Conservation (phyloP, 2,329 filamentous ascomycete species). For the Stagonosporopsis chrysanthemi region DNA sequence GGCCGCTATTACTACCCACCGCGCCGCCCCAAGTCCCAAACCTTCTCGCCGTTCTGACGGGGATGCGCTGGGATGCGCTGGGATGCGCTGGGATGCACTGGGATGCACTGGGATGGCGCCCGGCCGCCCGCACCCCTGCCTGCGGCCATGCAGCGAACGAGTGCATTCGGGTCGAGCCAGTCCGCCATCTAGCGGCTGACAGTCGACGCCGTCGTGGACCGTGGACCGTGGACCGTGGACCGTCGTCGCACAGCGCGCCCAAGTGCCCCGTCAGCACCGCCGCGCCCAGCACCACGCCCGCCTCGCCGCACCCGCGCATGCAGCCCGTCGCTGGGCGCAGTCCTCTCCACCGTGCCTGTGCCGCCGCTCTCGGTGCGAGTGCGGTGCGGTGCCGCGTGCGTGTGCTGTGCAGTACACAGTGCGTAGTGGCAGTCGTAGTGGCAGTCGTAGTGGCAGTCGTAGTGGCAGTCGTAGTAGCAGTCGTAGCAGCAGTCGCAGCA, state of each 20-base stretch:
- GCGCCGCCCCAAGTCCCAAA: conserved; percentile 35
- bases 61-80: too few relatives aligned
- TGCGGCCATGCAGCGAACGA: conserved; percentile 27
- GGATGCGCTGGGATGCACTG: conserved; percentile 27
- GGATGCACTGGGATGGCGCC: background rate
- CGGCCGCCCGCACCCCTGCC: conserved; percentile 24
- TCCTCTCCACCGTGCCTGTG: background rate
- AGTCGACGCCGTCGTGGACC: too few relatives aligned
- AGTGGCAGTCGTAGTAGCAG: too few relatives aligned
- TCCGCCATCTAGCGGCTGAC: conserved; percentile 23
- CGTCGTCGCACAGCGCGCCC: too few relatives aligned
- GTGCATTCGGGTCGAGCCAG: conserved; percentile 31
- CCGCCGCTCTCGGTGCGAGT: background rate
- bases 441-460: too few relatives aligned
- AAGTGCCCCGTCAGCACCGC: background rate
- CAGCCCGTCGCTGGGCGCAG: conserved; percentile 8
- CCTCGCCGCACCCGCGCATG: conserved; percentile 9
- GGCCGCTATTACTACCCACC: conserved; percentile 42
- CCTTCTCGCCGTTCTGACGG: conserved; percentile 38
- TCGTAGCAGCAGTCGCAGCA: too few relatives aligned
- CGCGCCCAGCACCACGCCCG: background rate
- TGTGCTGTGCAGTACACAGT: too few relatives aligned
- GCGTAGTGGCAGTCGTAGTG: too few relatives aligned
- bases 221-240: too few relatives aligned
- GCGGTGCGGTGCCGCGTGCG: background rate